These are phyloP conservation scores for Trichoderma simmonsii DNA, from an alignment of 2,329 filamentous ascomycete genomes.

Conservation along the genomic window DNA sequence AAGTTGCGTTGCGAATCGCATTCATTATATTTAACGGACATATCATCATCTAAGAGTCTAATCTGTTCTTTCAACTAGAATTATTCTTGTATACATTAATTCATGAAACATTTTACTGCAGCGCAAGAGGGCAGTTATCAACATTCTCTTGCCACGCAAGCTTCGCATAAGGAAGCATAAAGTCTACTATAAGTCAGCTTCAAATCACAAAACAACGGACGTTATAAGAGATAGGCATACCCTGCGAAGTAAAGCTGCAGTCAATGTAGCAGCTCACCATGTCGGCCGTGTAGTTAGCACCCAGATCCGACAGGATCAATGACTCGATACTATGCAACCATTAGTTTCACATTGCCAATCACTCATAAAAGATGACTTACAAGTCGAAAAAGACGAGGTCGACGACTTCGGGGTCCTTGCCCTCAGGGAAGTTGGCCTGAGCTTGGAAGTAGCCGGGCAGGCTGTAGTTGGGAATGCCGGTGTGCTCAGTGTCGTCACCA, in stretches of 20 bases:
- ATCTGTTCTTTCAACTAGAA: not conserved
- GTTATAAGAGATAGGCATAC: not conserved
- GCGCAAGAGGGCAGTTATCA: constrained; percentile 33
- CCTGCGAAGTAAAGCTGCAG: constrained; percentile 39
- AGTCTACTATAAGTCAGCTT: constrained; percentile 26
- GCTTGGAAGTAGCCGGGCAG: constrained; percentile 51
- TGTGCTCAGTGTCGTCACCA: constrained; percentile 54
- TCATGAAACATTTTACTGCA: not conserved
- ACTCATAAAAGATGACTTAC: constrained; percentile 28
- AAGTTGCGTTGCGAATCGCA: not conserved
- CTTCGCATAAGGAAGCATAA: constrained; percentile 39
- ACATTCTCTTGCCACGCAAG: constrained; percentile 37
- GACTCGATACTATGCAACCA: constrained; percentile 34
- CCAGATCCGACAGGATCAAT: constrained; percentile 37
- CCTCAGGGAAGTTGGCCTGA: constrained; percentile 45
- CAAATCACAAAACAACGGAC: not conserved
- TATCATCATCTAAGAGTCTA: not conserved
- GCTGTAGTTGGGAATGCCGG: constrained; percentile 43
- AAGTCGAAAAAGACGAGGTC: constrained; percentile 56
- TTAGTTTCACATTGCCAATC: not conserved
- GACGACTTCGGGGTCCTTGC: constrained; percentile 43
- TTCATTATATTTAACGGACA: not conserved
- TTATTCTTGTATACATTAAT: not conserved
- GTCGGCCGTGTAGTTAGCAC: constrained; percentile 33
- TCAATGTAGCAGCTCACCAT: constrained; percentile 40